Evolutionary conservation across 2,329 filamentous ascomycete species (phyloP), one percentile per base, ranked within the genome.

Genomic region (Aspergillus sp.): DNA sequence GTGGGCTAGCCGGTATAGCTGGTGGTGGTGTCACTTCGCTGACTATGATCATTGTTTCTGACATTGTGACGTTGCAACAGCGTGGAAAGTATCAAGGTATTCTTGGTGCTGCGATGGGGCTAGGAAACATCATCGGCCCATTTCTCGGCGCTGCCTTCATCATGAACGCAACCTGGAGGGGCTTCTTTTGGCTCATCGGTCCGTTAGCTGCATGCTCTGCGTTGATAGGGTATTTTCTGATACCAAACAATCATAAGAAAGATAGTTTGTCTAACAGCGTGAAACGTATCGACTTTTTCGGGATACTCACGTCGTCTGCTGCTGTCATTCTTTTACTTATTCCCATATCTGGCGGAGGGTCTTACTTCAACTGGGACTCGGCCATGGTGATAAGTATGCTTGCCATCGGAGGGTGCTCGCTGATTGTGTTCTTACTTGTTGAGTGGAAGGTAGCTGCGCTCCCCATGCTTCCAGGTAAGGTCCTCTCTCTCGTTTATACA

Each of bases 281-380:
- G 45, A 58, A 58, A 33, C 50, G 56, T 44, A 84, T 88, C 54
- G 86, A 89, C 67, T 86, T 81, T 61, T 79, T 74, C 27, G 86
- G 86, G 1, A 75, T 85, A 1, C 56, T 86, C 9, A 77, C 80
- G 2, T 82, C 80, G 3, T 83, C 83, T 0, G 71, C 80, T 7
- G 84, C 80, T 0, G 80, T 87, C 27, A 80, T 88, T 9, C 76
- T 88, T 11, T 63, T 89, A 2, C 75, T 89, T n/a, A 85, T 89
- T 47, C 86, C 86, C 0, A 80, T 89, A 12, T 87, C 85, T 3
- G 84, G 84, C n/a, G 84, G 82, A 57, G 84, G 82, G 2, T 78
- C 80, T 0, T 84, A 84, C 57, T 86, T 85, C 61, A 68, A 76
- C 3, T 86, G 83, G 83, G 65, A 76, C 22, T 84, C 81, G 7